Evolutionary conservation across 192 early-diverging fungal species (phyloP).

Genomic region (Gamsiella multidivaricata): DNA sequence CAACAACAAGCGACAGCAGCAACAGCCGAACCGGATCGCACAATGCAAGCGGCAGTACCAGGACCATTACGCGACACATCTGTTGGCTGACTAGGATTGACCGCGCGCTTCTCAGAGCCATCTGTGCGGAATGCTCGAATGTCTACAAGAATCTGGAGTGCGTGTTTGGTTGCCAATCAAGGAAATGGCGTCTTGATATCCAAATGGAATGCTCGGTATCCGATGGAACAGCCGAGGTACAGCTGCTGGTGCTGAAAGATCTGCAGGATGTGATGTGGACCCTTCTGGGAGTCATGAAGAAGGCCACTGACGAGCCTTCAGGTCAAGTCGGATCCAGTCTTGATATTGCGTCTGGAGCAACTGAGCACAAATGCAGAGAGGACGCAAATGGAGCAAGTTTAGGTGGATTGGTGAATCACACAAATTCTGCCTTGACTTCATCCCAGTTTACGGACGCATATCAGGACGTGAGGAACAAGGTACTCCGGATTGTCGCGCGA

Average conservation of each 20-base stretch:
- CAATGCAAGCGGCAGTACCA: not conserved
- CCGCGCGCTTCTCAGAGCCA: conserved; percentile 9
- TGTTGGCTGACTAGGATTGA: conserved; percentile 18
- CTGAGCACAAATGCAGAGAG: too few species aligned
- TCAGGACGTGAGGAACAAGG: conserved; percentile 1
- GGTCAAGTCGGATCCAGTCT: not conserved
- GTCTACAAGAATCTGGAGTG: conserved; percentile 18
- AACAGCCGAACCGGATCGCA: not conserved
- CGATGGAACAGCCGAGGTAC: conserved; percentile 22
- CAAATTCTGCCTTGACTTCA: not conserved
- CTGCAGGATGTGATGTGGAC: conserved; percentile 39
- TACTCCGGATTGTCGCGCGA: conserved; percentile 16
- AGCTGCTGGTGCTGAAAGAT: conserved; percentile 1
- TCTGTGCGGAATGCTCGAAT: conserved; percentile 24
- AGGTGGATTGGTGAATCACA: not conserved
- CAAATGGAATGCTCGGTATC: conserved; percentile 19
- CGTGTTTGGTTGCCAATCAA: conserved; percentile 19
- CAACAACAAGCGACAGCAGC: not conserved
- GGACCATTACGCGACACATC: conserved; percentile 11
- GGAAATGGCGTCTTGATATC: conserved; percentile 21
- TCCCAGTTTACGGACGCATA: not conserved
- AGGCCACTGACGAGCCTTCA: not conserved
- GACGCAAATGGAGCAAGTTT: not conserved
- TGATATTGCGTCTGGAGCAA: too few species aligned
- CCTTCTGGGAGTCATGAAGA: conserved; percentile 10